These are phyloP conservation scores for Rhazya stricta DNA, from an alignment of 257 asterid species.

Conservation along the genomic window DNA sequence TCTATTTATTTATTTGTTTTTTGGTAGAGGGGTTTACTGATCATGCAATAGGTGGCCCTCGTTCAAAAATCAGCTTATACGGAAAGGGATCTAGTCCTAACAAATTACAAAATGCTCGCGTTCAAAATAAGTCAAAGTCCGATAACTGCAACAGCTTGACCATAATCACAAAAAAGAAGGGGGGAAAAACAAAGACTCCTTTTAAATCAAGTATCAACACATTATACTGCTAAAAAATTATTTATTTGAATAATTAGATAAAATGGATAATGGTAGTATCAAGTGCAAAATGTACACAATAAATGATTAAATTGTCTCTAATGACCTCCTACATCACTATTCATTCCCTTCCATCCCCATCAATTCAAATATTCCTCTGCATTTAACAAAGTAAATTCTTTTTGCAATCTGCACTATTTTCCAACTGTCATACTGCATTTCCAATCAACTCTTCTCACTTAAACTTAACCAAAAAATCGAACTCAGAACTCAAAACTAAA, in stretches of 20 bases:
- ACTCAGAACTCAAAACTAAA: neutral
- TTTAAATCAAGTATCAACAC: neutral
- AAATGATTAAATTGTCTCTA: neutral
- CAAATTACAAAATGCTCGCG: neutral
- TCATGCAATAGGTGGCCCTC: neutral
- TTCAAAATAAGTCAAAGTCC: neutral
- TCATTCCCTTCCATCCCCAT: neutral
- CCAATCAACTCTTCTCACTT: neutral
- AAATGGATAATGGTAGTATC: neutral
- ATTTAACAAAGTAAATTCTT: neutral
- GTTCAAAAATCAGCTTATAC: neutral
- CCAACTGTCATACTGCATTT: neutral
- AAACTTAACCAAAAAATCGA: too few species aligned
- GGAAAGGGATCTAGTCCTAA: neutral
- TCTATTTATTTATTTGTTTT: too few species aligned
- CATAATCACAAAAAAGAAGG: too few species aligned
- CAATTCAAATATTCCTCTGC: neutral
- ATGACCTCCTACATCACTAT: neutral
- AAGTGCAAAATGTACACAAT: neutral
- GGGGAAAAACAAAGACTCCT: neutral
- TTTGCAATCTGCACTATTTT: neutral
- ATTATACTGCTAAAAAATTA: neutral
- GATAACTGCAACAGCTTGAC: neutral
- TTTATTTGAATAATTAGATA: neutral
- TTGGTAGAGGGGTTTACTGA: neutral